phyloP scores from a whole-genome alignment of 2,329 filamentous ascomycete species.

The Aspergillus amoenus region DNA sequence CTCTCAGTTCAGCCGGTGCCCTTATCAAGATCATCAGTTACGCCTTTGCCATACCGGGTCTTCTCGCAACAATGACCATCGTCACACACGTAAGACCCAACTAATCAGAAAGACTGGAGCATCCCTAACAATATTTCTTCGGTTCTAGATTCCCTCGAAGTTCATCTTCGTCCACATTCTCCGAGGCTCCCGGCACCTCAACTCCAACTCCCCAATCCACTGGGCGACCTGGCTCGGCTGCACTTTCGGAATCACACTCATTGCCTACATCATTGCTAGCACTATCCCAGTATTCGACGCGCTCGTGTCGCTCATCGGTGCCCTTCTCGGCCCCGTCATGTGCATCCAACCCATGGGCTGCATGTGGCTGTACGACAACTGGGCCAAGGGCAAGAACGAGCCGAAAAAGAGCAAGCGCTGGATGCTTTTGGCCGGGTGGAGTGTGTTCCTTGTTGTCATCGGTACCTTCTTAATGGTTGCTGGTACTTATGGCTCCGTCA shows the following conservation, averaged over 20 bases:
- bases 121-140: background rate
- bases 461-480: conserved; percentile 46
- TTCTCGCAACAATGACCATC: conserved; percentile 24
- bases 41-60: conserved; percentile 31
- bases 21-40: conserved; percentile 45
- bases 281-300: conserved; percentile 22
- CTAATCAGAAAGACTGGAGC: too few relatives aligned
- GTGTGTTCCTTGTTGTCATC: conserved; percentile 35
- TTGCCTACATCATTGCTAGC: conserved; percentile 22
- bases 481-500: conserved; percentile 47
- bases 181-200: conserved; percentile 17
- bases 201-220: conserved; percentile 16
- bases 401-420: conserved; percentile 14
- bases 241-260: conserved; percentile 16
- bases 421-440: conserved; percentile 22
- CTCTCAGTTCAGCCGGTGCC: conserved; percentile 44
- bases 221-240: conserved; percentile 22
- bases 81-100: conserved; percentile 13
- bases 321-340: conserved; percentile 20
- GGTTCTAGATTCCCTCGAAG: conserved; percentile 6
- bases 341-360: conserved; percentile 17
- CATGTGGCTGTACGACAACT: conserved; percentile 37
- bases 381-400: conserved; percentile 17
- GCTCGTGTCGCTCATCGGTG: conserved; percentile 20
- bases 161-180: conserved; percentile 15